Conservation (phyloP, 2,329 filamentous ascomycete genomes). For the Beauveria rudraprayagi region DNA sequence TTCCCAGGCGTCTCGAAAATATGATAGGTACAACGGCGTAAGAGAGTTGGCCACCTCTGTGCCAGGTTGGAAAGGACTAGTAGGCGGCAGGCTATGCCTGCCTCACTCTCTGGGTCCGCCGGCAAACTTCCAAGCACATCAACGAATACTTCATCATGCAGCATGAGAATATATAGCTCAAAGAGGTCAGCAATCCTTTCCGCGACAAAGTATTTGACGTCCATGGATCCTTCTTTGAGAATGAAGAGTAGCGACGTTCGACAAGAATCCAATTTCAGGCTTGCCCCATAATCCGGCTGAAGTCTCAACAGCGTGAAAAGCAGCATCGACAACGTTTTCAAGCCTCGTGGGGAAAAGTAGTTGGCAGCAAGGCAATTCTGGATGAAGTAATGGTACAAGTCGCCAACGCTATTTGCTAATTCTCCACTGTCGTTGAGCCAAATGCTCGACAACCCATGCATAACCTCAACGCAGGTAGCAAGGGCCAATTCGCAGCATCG, state of each 20-base stretch:
- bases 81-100: slow-evolving; percentile 80
- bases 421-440: slow-evolving; percentile 55
- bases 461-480: slow-evolving; percentile 57
- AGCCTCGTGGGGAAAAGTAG: slow-evolving; percentile 60
- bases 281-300: slow-evolving; percentile 58
- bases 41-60: slow-evolving; percentile 74
- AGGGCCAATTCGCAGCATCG: slow-evolving; percentile 69
- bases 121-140: slow-evolving; percentile 80
- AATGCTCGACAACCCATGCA: slow-evolving; percentile 53
- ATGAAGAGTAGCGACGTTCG: slow-evolving; percentile 69
- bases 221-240: slow-evolving; percentile 55
- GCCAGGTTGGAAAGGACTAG: slow-evolving; percentile 70
- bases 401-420: slow-evolving; percentile 58
- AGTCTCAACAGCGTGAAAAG: slow-evolving; percentile 61
- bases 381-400: slow-evolving; percentile 74
- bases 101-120: slow-evolving; percentile 57
- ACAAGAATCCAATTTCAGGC: slow-evolving; percentile 47
- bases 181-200: slow-evolving; percentile 67
- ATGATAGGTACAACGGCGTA: slow-evolving; percentile 82
- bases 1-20: slow-evolving; percentile 85
- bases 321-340: slow-evolving; percentile 59
- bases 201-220: slow-evolving; percentile 69
- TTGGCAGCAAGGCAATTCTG: slow-evolving; percentile 57
- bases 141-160: slow-evolving; percentile 76
- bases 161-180: slow-evolving; percentile 68